These are phyloP conservation scores for Alternaria sp. DNA, from an alignment of 2,329 filamentous ascomycete genomes.

Conservation along the genomic window DNA sequence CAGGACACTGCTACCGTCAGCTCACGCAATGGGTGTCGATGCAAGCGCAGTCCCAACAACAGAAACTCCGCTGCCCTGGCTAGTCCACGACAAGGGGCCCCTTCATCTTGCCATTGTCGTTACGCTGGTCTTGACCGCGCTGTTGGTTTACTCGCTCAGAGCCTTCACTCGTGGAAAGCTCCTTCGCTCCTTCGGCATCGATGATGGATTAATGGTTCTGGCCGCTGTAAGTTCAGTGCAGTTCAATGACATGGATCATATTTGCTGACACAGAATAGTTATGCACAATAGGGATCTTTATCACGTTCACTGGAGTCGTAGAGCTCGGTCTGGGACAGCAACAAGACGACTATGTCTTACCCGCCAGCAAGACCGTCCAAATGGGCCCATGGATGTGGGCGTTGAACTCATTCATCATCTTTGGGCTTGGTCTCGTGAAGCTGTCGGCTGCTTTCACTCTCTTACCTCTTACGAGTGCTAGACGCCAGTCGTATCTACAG, in stretches of 20 bases:
- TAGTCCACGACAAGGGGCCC: slow-evolving; percentile 37
- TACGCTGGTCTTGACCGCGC: slow-evolving; percentile 49
- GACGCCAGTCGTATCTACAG: slow-evolving; percentile 44
- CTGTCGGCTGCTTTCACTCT: slow-evolving; percentile 56
- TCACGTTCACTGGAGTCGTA: slow-evolving; percentile 10
- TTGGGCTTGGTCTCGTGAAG: slow-evolving; percentile 55
- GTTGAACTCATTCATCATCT: slow-evolving; percentile 45
- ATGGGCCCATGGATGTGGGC: slow-evolving; percentile 11
- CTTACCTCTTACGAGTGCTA: slow-evolving; percentile 48
- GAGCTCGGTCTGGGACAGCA: slow-evolving; percentile 53
- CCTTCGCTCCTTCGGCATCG: slow-evolving; percentile 56
- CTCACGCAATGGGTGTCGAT: slow-evolving; percentile 30
- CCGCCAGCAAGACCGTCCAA: neutral
- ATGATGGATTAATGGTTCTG: slow-evolving; percentile 55
- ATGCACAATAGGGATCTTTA: slow-evolving; percentile 8
- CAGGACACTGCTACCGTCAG: slow-evolving; percentile 19
- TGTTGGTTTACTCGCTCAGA: slow-evolving; percentile 50
- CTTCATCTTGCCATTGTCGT: slow-evolving; percentile 51
- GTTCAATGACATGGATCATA: neutral
- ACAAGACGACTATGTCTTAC: slow-evolving; percentile 6
- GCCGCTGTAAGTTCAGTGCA: slow-evolving; percentile 42
- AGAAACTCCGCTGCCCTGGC: slow-evolving; percentile 15
- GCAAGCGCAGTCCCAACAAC: slow-evolving; percentile 12
- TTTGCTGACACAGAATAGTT: neutral
- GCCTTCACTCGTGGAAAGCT: slow-evolving; percentile 55